Evolutionary conservation across 352 stramenopile genomes (phyloP), one percentile per base, ranked within the genome.

Genomic region (Globisporangium solare): DNA sequence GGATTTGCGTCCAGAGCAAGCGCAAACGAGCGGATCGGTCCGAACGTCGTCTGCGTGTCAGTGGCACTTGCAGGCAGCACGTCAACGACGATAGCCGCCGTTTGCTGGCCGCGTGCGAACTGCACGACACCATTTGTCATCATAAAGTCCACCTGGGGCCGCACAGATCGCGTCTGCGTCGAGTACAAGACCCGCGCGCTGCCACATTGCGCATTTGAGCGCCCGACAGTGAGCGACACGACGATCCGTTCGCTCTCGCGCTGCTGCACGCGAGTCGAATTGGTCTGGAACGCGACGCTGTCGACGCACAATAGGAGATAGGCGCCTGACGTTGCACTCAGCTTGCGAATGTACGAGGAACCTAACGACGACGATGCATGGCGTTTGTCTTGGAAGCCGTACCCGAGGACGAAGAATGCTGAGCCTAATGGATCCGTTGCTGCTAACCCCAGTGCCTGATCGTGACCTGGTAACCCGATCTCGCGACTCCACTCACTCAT

Each of bases 131-230:
- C 66, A 18, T 47, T 66, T 7, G 56, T 41, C 12, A 63, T 43
- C 14, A 72, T 43, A 51, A 66, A 76, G 54, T 74, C 66, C 3
- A 72, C 45, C 0, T 55, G 53, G 27, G 63, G 24, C 35, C 53
- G 43, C 20, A 24, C 51, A 17, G 52, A 49, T 17, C 22, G 55
- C 21, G 58, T 45, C 0, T 31, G 2, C 4, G 55, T 63, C 27
- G 54, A 66, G 47, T 64, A 74, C 42, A 51, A 49, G n/a, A 60
- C 46, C 2, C 52, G 54, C 7, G 37, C 54, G 24, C 55, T 70
- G 41, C 56, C 70, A 37, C 67, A 72, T 11, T 54, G 45, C 24
- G 56, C 18, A 8, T 60, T 35, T 12, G 18, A 40, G 3, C 42
- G 46, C 20, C 21, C 12, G 32, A 57, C 13, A 31, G 46, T 35